Percentiles rank a stretch among this genome's conserved stretches.
phyloP scores from a whole-genome alignment of 139 green algal genomes.

The Zygnema cylindricum region DNA sequence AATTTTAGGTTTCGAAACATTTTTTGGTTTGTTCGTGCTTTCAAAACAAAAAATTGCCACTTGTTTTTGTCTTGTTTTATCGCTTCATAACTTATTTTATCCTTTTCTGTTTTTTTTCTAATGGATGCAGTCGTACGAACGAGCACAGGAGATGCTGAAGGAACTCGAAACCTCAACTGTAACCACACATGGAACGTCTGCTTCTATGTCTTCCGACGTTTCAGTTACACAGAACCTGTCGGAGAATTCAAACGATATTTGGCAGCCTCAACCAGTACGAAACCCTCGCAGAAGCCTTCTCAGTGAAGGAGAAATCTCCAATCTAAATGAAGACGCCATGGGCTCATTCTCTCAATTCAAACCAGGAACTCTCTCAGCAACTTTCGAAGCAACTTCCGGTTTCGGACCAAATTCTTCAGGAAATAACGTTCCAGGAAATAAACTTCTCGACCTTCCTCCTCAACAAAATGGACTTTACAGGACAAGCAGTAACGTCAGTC shows the following conservation, averaged over 20 bases:
- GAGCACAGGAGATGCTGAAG: constrained; percentile 58
- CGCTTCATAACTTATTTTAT: neutral
- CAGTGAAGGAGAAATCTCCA: neutral
- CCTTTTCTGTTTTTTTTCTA: neutral
- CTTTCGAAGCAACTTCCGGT: constrained; percentile 1
- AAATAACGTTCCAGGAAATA: too few relatives aligned
- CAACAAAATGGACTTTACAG: neutral
- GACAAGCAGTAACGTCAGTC: neutral
- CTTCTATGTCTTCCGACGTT: neutral
- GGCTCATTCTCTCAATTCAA: neutral
- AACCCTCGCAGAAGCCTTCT: neutral
- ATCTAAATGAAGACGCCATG: neutral
- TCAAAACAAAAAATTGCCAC: too few relatives aligned
- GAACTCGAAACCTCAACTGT: constrained; percentile 32
- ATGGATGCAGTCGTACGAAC: constrained; percentile 50
- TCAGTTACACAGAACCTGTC: neutral
- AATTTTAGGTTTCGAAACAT: neutral
- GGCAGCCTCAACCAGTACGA: neutral
- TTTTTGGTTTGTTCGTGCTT: too few relatives aligned
- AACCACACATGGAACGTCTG: neutral
- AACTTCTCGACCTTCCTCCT: too few relatives aligned
- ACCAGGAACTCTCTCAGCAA: neutral
- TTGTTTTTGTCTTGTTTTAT: too few relatives aligned
- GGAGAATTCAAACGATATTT: neutral
- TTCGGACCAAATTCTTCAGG: constrained; percentile 8